Conservation (phyloP, 1,284 basidiomycete species). For the Pascua guehoae region DNA sequence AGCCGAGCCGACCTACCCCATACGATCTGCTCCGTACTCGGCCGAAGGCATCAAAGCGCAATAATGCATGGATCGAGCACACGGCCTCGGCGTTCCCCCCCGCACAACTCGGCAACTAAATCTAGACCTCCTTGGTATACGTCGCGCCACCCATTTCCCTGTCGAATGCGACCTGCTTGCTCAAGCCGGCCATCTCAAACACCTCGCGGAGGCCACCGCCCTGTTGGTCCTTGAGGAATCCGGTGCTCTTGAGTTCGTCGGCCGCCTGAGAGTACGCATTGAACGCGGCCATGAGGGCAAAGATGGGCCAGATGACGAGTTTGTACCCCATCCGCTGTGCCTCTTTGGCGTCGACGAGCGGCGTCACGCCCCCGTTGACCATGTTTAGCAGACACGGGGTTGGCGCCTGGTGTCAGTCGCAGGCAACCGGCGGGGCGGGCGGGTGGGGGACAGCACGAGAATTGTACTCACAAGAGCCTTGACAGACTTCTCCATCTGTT, state of each 20-base stretch:
- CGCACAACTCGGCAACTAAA: too few species aligned
- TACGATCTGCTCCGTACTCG: background rate
- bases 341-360: constrained; percentile 59
- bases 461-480: constrained; percentile 64
- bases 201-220: constrained; percentile 11
- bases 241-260: constrained; percentile 10
- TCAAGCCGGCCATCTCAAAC: constrained; percentile 10
- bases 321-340: constrained; percentile 13
- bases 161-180: constrained; percentile 5
- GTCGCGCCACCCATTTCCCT: constrained; percentile 8
- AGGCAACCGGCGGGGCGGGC: too few species aligned
- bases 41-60: too few species aligned
- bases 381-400: constrained; percentile 64
- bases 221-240: constrained; percentile 5
- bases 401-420: constrained; percentile 7
- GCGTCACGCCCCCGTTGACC: constrained; percentile 69
- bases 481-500: constrained; percentile 63
- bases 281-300: constrained; percentile 15
- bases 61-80: too few species aligned
- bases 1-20: too few species aligned
- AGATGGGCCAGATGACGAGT: constrained; percentile 18
- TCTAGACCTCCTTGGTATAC: constrained; percentile 2
- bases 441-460: too few species aligned
- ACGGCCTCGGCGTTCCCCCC: too few species aligned
- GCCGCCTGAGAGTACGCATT: constrained; percentile 14